Evolutionary conservation across 2,329 filamentous ascomycete species (phyloP).

Genomic region (Orbilia javanica): DNA sequence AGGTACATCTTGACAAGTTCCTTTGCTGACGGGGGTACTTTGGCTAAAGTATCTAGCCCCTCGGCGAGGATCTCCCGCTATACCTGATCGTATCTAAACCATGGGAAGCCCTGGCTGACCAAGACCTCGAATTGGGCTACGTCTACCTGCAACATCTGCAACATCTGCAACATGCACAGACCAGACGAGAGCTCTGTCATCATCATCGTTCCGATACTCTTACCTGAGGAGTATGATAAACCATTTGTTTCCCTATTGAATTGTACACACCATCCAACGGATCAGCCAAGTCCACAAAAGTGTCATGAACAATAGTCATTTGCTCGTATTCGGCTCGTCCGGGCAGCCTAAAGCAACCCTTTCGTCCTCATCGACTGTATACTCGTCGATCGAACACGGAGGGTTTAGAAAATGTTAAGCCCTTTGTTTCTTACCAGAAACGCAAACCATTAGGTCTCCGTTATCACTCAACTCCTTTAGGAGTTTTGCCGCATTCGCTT

Average conservation of each 20-base stretch:
- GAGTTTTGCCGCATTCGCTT: constrained; percentile 72
- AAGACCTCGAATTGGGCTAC: constrained; percentile 41
- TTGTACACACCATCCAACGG: constrained; percentile 13
- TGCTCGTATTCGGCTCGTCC: constrained; percentile 45
- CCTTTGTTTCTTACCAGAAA: constrained; percentile 67
- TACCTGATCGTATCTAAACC: constrained; percentile 37
- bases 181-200: constrained; percentile 49
- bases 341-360: constrained; percentile 11
- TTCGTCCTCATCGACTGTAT: constrained; percentile 1
- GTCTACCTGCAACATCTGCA: constrained; percentile 40
- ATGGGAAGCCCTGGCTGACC: constrained; percentile 52
- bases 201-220: constrained; percentile 30
- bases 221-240: constrained; percentile 70
- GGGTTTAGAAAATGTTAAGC: constrained; percentile 34
- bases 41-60: constrained; percentile 26
- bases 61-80: constrained; percentile 25
- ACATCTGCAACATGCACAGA: constrained; percentile 56
- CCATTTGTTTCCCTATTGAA: constrained; percentile 71
- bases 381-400: constrained; percentile 51
- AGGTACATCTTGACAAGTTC: constrained; percentile 51
- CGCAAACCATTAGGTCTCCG: constrained; percentile 72
- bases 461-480: constrained; percentile 75
- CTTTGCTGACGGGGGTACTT: constrained; percentile 38
- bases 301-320: constrained; percentile 12
- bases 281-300: constrained; percentile 46